A percentile compares a stretch with the other conserved stretches of the same genome.
phyloP scores from a whole-genome alignment of 2,329 filamentous ascomycete genomes.

The Ophiostoma angusticollis region DNA sequence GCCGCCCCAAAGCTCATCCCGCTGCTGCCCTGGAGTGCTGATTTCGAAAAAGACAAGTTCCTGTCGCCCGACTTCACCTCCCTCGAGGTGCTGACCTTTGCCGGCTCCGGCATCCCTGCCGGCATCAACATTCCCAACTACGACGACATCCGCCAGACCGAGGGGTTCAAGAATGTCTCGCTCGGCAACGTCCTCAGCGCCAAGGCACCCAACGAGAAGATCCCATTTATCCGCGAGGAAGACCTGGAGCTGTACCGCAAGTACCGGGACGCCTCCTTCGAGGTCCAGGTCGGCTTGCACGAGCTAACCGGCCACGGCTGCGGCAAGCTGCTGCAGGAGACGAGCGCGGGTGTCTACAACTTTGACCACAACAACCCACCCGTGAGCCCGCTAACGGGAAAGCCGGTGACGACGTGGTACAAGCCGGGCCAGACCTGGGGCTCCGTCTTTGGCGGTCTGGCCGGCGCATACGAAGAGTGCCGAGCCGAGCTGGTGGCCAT shows the following conservation, averaged over 20 bases:
- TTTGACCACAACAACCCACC: conserved; percentile 77
- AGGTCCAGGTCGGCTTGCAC: conserved; percentile 91
- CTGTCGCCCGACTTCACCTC: conserved; percentile 91
- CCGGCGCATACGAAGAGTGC: conserved; percentile 86
- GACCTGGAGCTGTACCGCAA: conserved; percentile 70
- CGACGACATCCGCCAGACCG: conserved; percentile 65
- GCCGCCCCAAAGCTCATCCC: conserved; percentile 75
- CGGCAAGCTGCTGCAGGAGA: conserved; percentile 88
- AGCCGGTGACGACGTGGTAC: conserved; percentile 77
- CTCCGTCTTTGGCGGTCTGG: conserved; percentile 77
- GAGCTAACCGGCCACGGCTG: conserved; percentile 81
- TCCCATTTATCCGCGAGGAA: conserved; percentile 72
- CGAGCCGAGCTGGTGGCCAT: conserved; percentile 90
- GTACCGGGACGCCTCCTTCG: conserved; percentile 77
- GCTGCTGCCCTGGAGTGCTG: conserved; percentile 72
- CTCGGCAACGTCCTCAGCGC: conserved; percentile 87
- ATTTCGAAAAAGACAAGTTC: conserved; percentile 96
- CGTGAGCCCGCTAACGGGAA: conserved; percentile 62
- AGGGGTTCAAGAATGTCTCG: conserved; percentile 88
- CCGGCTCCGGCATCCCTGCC: conserved; percentile 52
- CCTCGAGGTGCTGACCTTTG: conserved; percentile 79
- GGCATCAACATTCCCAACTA: conserved; percentile 61
- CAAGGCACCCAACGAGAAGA: conserved; percentile 81
- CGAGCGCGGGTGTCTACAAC: conserved; percentile 67
- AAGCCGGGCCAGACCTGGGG: conserved; percentile 94